Evolutionary conservation across 257 asterid species (phyloP), one percentile per base, ranked within the genome.

Genomic region (Nicotiana attenuata): DNA sequence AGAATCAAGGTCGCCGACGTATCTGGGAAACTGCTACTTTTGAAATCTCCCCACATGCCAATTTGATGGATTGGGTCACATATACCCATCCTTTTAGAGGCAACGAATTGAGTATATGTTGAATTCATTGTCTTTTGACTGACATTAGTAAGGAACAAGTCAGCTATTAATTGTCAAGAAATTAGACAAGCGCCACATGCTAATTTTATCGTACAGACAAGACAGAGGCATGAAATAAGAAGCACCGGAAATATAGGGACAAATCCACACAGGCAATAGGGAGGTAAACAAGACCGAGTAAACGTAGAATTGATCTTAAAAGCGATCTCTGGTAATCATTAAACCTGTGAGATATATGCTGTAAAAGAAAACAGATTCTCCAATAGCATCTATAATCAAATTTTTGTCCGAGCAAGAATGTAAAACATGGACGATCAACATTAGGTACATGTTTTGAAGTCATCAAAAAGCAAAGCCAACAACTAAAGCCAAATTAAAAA

Each of bases 41-140:
- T 90, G 82, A 92, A 95, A 76, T 93, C 98, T 53, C 83, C 92
- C 98, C 99, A 95, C 93, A 88, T 90, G 75, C 86, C 86, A 85
- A 93, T 82, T 75, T 89, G 98, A 77, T 89, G 95, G 61, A 89
- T 84, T 1, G 97, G 92, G 38, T 95, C 98, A 29, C 88, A 95
- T 69, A 93, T 76, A 53, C 94, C 97, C 97, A 95, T 93, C 83
- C 96, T 87, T 67, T 94, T 86, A 5, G 96, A 81, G 50, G 98
- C 94, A 66, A 92, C 91, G 84, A 93, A 95, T 56, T 91, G 94
- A 1, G 94, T 89, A 10, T 95, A 87, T 50, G 95, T 65, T 10
- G 97, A 75, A 85, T 92, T 89, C 97, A 94, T 96, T 82, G 53
- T 83, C 80, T 65, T 65, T 81, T 26, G 13, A 65, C 92, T 86